Evolutionary conservation across 2,329 filamentous ascomycete species (phyloP).

Genomic region (Rhytidhysteron rufulum): DNA sequence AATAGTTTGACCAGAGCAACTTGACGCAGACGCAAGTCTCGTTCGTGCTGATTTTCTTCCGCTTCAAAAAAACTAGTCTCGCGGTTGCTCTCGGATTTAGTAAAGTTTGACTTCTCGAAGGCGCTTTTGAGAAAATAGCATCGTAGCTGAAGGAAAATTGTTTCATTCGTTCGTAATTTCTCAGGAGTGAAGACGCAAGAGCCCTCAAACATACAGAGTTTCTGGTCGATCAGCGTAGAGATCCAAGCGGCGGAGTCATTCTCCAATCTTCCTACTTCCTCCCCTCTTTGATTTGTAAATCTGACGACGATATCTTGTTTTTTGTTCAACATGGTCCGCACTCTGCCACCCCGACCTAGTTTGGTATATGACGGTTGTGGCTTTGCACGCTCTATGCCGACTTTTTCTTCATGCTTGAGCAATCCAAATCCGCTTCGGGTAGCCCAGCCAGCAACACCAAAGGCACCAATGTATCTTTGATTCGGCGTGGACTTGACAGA

Average conservation of each 20-base stretch:
- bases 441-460: constrained; percentile 88
- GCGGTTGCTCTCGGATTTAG: constrained; percentile 65
- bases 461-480: constrained; percentile 79
- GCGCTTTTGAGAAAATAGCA: constrained; percentile 72
- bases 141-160: constrained; percentile 81
- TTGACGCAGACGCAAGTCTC: constrained; percentile 76
- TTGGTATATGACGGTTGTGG: constrained; percentile 55
- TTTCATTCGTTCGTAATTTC: constrained; percentile 81
- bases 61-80: constrained; percentile 74
- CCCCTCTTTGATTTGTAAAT: constrained; percentile 75
- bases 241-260: constrained; percentile 90
- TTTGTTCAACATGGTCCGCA: constrained; percentile 54
- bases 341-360: constrained; percentile 35
- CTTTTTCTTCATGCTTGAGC: constrained; percentile 74
- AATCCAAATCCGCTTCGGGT: constrained; percentile 76
- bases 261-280: constrained; percentile 80
- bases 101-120: constrained; percentile 64
- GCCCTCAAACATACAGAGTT: constrained; percentile 81
- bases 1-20: constrained; percentile 85
- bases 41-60: constrained; percentile 81
- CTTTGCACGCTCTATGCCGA: constrained; percentile 83
- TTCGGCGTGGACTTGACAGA: constrained; percentile 46
- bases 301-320: constrained; percentile 84
- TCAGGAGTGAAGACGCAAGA: constrained; percentile 88
- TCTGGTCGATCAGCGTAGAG: constrained; percentile 85